A percentile compares a stretch with the other conserved stretches of the same genome.
Conservation (phyloP, 345 rosid genomes). For the Heritiera fomes region DNA sequence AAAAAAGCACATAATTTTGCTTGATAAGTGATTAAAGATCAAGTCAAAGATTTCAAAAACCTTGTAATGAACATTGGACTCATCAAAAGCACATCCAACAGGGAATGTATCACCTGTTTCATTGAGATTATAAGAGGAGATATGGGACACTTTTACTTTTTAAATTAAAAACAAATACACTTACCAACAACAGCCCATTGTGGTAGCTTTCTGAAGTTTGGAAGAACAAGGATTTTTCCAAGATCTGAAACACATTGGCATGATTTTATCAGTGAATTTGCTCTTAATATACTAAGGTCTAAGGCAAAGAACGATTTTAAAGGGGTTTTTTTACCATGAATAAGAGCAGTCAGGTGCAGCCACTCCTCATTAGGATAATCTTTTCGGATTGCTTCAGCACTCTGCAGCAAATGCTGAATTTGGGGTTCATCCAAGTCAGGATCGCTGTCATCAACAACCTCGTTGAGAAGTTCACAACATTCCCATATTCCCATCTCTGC, state of each 20-base stretch:
- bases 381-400: conserved; percentile 65
- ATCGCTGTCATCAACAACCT: conserved; percentile 65
- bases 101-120: conserved; percentile 48
- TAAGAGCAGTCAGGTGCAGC: conserved; percentile 68
- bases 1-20: too few species aligned
- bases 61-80: conserved; percentile 45
- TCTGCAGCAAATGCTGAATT: conserved; percentile 64
- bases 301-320: background rate
- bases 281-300: background rate
- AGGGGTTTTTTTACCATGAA: conserved; percentile 44
- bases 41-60: conserved; percentile 17
- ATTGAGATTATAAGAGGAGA: background rate
- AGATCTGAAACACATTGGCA: conserved; percentile 29
- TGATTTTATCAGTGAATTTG: too few species aligned
- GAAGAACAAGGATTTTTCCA: conserved; percentile 48
- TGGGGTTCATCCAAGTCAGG: conserved; percentile 80
- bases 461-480: conserved; percentile 61
- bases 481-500: conserved; percentile 77
- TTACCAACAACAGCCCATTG: conserved; percentile 55
- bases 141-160: background rate
- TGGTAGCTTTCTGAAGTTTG: conserved; percentile 43
- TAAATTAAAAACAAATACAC: conserved; percentile 8
- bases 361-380: conserved; percentile 69
- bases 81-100: conserved; percentile 57
- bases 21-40: background rate